Evolutionary conservation across 306 rosid genomes (phyloP).

Genomic region (Quercus ilex): DNA sequence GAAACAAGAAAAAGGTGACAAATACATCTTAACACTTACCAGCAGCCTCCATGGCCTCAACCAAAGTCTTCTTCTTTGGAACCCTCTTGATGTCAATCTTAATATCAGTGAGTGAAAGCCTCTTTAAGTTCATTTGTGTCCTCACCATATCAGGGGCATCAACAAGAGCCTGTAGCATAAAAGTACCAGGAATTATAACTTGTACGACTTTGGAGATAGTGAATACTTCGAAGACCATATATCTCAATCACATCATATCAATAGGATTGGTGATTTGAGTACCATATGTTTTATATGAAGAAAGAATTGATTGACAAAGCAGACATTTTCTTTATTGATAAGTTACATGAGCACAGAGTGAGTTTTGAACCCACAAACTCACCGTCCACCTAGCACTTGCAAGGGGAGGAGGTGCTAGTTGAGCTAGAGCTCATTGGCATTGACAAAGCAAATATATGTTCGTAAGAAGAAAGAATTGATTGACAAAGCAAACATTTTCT

Average conservation of each 20-base stretch:
- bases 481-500: too few species aligned
- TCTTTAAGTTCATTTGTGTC: constrained; percentile 49
- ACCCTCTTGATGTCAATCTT: constrained; percentile 44
- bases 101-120: constrained; percentile 50
- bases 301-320: accelerated
- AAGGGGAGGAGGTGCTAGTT: too few species aligned
- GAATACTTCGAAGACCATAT: neutral
- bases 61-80: constrained; percentile 45
- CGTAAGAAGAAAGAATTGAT: too few species aligned
- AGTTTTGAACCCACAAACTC: too few species aligned
- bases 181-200: neutral
- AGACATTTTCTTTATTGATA: too few species aligned
- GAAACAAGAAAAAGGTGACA: neutral
- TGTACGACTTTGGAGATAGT: neutral
- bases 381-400: too few species aligned
- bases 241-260: neutral
- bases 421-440: too few species aligned
- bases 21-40: constrained; percentile 19
- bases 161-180: constrained; percentile 37
- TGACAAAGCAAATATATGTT: too few species aligned
- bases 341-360: too few species aligned
- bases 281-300: too few species aligned
- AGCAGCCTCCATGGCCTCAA: constrained; percentile 46
- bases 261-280: neutral
- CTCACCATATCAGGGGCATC: constrained; percentile 55